These are phyloP conservation scores for Podospora australis DNA, from an alignment of 495 filamentous ascomycete species.

Conservation along the genomic window DNA sequence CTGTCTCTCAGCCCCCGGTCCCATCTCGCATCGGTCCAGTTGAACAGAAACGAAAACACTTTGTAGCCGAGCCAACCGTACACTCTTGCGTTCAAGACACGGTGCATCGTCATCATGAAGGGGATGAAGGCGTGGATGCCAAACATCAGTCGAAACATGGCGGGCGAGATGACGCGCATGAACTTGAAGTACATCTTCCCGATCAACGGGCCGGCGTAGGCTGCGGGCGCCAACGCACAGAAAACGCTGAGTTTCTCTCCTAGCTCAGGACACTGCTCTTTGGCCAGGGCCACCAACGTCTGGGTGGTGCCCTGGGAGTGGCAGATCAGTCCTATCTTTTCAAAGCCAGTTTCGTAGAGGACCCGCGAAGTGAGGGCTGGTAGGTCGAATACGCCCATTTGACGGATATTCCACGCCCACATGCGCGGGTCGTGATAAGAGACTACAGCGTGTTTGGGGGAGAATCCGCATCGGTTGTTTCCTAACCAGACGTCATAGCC, in stretches of 20 bases:
- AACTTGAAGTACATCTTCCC: slow-evolving; percentile 88
- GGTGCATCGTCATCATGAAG: slow-evolving; percentile 84
- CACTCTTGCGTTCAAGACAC: slow-evolving; percentile 51
- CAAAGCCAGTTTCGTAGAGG: slow-evolving; percentile 73
- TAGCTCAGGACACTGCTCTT: slow-evolving; percentile 85
- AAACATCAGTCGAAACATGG: slow-evolving; percentile 74
- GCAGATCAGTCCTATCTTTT: slow-evolving; percentile 73
- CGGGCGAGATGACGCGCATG: slow-evolving; percentile 72
- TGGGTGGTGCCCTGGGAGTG: slow-evolving; percentile 93
- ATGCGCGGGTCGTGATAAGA: slow-evolving; percentile 75
- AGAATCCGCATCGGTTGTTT: slow-evolving; percentile 86
- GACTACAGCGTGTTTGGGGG: slow-evolving; percentile 66
- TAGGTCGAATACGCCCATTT: slow-evolving; percentile 91
- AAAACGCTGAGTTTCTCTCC: slow-evolving; percentile 83
- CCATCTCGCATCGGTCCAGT: slow-evolving; percentile 84
- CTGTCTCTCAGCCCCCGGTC: slow-evolving; percentile 72
- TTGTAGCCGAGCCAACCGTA: slow-evolving; percentile 87
- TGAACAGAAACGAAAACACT: slow-evolving; percentile 85
- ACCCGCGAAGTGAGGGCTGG: slow-evolving; percentile 81
- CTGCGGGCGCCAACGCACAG: slow-evolving; percentile 86
- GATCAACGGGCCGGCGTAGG: slow-evolving; percentile 82
- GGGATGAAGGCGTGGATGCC: slow-evolving; percentile 95
- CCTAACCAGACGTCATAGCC: slow-evolving; percentile 98
- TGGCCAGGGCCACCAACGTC: slow-evolving; percentile 82
- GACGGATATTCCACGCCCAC: slow-evolving; percentile 96